Evolutionary conservation across 179 eudicot species (phyloP).

Genomic region (Silene coronaria): DNA sequence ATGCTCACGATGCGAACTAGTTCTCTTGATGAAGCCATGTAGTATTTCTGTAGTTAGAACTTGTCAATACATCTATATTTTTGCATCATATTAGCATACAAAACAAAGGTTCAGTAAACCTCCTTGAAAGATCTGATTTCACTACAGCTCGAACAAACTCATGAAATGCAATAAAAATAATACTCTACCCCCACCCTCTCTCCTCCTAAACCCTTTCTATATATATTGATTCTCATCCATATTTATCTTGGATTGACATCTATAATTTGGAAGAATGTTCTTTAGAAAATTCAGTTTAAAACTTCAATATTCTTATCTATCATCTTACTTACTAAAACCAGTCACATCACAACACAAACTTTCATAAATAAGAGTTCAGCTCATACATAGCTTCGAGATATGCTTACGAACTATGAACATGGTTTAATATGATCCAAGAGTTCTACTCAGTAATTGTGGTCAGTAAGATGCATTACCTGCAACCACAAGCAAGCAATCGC

Average conservation of each 20-base stretch:
- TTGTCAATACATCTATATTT: slow-evolving; percentile 8
- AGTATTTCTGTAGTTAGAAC: slow-evolving; percentile 75
- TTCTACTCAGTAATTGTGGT: slow-evolving; percentile 3
- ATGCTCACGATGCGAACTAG: slow-evolving; percentile 96
- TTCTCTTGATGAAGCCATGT: slow-evolving; percentile 98
- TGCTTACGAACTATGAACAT: not conserved
- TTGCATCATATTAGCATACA: not conserved
- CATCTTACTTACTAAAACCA: not conserved
- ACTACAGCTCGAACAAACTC: not conserved
- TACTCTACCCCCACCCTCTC: not conserved
- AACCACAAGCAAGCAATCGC: slow-evolving; percentile 99
- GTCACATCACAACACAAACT: not conserved
- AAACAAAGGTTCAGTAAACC: not conserved
- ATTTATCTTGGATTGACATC: not conserved
- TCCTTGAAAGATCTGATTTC: not conserved
- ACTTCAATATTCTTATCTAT: not conserved
- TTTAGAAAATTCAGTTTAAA: not conserved
- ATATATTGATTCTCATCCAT: not conserved
- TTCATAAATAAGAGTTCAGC: not conserved
- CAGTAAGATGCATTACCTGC: slow-evolving; percentile 56
- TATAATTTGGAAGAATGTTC: not conserved
- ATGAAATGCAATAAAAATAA: not conserved
- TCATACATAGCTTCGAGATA: not conserved
- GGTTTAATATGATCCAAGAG: slow-evolving; percentile 14
- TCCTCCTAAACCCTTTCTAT: not conserved